These are phyloP conservation scores for Coprinellus micaceus DNA, from an alignment of 768 basidiomycete genomes.

Conservation along the genomic window DNA sequence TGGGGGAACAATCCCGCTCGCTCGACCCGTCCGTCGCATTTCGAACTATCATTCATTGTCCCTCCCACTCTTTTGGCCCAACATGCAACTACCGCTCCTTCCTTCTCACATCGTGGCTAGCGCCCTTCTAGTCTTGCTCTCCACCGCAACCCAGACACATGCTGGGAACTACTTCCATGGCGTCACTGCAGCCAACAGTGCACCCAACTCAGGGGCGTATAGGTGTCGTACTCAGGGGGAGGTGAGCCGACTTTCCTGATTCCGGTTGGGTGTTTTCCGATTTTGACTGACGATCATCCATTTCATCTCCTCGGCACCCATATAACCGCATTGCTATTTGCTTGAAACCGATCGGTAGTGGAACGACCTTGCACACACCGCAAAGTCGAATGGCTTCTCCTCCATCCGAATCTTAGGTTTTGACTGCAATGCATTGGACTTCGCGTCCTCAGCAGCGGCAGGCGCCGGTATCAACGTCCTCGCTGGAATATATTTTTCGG, in stretches of 20 bases:
- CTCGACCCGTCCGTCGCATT: no score
- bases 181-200: slow-evolving; percentile 5
- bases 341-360: slow-evolving; percentile 20
- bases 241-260: not conserved
- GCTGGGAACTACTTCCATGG: slow-evolving; percentile 2
- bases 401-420: slow-evolving; percentile 34
- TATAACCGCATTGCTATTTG: no score
- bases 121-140: not conserved
- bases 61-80: no score
- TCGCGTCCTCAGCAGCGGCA: slow-evolving; percentile 32
- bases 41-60: no score
- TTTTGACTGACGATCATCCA: not conserved
- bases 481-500: slow-evolving; percentile 32
- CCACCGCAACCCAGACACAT: not conserved
- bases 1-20: no score
- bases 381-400: slow-evolving; percentile 29
- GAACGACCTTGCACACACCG: slow-evolving; percentile 29
- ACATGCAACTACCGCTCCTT: no score
- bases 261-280: no score
- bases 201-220: not conserved
- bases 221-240: slow-evolving; percentile 1
- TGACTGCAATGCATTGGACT: slow-evolving; percentile 33
- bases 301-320: not conserved
- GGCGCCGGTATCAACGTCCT: slow-evolving; percentile 27
- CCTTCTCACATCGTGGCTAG: not conserved